Evolutionary conservation across 1,284 basidiomycete species (phyloP).

Genomic region (Sutorius eximius): DNA sequence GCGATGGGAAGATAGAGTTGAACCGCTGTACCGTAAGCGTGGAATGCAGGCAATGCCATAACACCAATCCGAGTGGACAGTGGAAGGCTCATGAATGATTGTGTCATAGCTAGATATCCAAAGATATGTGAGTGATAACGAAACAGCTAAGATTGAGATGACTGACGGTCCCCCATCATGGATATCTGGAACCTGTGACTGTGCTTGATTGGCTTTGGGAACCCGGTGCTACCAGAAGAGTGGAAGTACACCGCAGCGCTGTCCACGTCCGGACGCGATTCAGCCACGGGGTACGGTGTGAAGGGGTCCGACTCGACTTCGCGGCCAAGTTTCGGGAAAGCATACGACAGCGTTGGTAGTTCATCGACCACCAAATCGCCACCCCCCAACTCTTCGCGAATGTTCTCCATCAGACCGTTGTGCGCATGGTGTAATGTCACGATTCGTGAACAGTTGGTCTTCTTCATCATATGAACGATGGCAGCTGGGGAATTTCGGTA

Average conservation of each 20-base stretch:
- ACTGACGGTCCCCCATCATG: conserved; percentile 1
- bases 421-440: conserved; percentile 25
- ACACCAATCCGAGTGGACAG: conserved; percentile 13
- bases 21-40: conserved; percentile 2
- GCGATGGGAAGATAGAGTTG: conserved; percentile 12
- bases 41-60: conserved; percentile 23
- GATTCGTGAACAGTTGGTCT: conserved; percentile 30
- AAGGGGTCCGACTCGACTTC: conserved; percentile 28
- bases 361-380: conserved; percentile 19
- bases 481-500: conserved; percentile 32
- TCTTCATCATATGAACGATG: conserved; percentile 27
- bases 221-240: conserved; percentile 38
- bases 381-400: conserved; percentile 6
- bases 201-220: conserved; percentile 31
- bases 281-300: conserved; percentile 21
- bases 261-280: conserved; percentile 6
- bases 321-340: conserved; percentile 32
- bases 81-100: not conserved
- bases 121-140: not conserved
- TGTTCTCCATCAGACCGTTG: conserved; percentile 19
- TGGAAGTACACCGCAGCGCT: conserved; percentile 28
- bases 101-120: not conserved
- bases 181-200: conserved; percentile 16
- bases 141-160: not conserved
- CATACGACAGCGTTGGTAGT: conserved; percentile 22